Conservation (phyloP, 495 filamentous ascomycete genomes). For the Aspergillus kassunensis region DNA sequence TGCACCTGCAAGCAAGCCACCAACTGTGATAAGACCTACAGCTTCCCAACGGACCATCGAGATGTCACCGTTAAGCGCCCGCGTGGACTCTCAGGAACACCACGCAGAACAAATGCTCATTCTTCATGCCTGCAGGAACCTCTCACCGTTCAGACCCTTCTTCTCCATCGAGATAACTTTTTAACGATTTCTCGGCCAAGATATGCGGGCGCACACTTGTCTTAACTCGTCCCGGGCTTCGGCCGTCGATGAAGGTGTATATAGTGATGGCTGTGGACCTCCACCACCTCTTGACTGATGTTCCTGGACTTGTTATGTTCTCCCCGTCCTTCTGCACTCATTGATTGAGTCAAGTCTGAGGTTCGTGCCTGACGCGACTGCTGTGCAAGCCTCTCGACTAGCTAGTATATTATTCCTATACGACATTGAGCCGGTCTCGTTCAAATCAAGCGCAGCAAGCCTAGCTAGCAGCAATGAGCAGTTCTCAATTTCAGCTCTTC, state of each 20-base stretch:
- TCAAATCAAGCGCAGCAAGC: not conserved
- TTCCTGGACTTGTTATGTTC: not conserved
- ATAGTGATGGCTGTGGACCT: not conserved
- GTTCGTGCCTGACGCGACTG: not conserved
- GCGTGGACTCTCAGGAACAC: slow-evolving; percentile 11
- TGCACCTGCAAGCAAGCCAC: slow-evolving; percentile 7
- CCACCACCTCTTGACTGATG: not conserved
- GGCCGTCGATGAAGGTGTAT: slow-evolving; percentile 3
- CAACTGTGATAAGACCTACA: slow-evolving; percentile 8
- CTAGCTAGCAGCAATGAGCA: slow-evolving; percentile 24
- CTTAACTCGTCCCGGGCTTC: slow-evolving; percentile 1
- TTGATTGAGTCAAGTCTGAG: not conserved
- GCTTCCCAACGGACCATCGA: slow-evolving; percentile 14
- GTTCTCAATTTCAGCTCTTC: slow-evolving; percentile 49
- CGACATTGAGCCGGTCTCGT: slow-evolving; percentile 3
- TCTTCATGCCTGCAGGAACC: slow-evolving; percentile 20
- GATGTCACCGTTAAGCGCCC: slow-evolving; percentile 23
- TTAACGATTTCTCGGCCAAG: slow-evolving; percentile 8
- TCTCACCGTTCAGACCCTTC: slow-evolving; percentile 26
- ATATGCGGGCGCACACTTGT: slow-evolving; percentile 6
- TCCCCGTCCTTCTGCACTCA: not conserved
- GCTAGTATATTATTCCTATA: not conserved
- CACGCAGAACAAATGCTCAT: slow-evolving; percentile 15
- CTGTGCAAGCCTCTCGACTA: not conserved
- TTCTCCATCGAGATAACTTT: slow-evolving; percentile 14